phyloP scores from a whole-genome alignment of 805 yeast species.

The Jamesozyma lodderae region DNA sequence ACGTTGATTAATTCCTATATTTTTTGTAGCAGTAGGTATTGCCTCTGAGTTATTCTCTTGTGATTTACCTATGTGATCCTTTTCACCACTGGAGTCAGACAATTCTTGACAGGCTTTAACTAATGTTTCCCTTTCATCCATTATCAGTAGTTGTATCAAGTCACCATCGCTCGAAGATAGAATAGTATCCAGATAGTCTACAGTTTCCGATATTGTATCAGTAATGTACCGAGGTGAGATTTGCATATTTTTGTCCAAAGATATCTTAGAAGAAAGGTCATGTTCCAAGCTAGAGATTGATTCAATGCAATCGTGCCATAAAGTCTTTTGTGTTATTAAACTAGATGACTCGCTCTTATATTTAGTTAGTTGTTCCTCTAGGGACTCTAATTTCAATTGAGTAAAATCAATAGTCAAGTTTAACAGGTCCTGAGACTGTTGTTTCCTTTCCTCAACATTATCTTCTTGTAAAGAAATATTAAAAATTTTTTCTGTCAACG shows the following conservation, averaged over 20 bases:
- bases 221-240: neutral
- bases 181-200: slow-evolving; percentile 1
- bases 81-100: neutral
- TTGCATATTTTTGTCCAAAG: neutral
- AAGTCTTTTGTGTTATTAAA: slow-evolving; percentile 10
- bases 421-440: slow-evolving; percentile 13
- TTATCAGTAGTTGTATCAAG: slow-evolving; percentile 6
- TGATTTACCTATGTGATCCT: neutral
- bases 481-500: slow-evolving; percentile 9
- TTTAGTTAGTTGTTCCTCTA: slow-evolving; percentile 18
- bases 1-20: neutral
- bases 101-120: slow-evolving; percentile 16
- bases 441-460: slow-evolving; percentile 4
- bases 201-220: slow-evolving; percentile 1
- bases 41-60: no score
- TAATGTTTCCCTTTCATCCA: slow-evolving; percentile 17
- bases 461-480: slow-evolving; percentile 7
- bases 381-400: slow-evolving; percentile 15
- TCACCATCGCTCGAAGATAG: slow-evolving; percentile 1
- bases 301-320: slow-evolving; percentile 20
- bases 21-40: neutral
- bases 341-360: slow-evolving; percentile 18
- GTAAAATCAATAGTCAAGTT: slow-evolving; percentile 19
- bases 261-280: slow-evolving; percentile 4
- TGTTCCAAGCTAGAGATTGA: slow-evolving; percentile 17